A percentile compares a stretch with the other conserved stretches of the same genome.
Evolutionary conservation across 1,139 yeast genomes (phyloP).

Genomic region (Blastobotrys petasosporus): DNA sequence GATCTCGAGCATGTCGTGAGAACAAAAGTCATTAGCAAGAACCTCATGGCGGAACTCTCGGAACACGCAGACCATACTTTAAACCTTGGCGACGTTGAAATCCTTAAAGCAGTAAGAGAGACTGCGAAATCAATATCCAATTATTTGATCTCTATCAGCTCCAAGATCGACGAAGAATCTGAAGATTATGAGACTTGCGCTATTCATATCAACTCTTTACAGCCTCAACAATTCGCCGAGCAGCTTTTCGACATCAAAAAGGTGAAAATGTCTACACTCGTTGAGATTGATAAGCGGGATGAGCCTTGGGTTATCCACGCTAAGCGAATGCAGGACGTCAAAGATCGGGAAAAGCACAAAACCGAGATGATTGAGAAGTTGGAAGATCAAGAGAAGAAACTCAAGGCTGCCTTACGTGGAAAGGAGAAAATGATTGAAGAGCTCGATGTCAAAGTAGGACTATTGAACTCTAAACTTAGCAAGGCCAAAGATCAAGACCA

Average conservation of each 20-base stretch:
- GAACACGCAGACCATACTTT: constrained; percentile 1
- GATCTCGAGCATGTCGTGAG: constrained; percentile 7
- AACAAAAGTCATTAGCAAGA: constrained; percentile 10
- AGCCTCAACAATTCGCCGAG: neutral
- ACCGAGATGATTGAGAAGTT: constrained; percentile 23
- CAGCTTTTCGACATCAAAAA: constrained; percentile 3
- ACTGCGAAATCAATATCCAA: constrained; percentile 3
- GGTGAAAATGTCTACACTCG: constrained; percentile 1
- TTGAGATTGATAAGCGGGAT: neutral
- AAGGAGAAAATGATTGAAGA: constrained; percentile 41
- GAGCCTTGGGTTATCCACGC: constrained; percentile 25
- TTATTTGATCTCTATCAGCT: constrained; percentile 5
- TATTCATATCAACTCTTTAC: neutral
- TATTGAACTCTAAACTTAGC: constrained; percentile 41
- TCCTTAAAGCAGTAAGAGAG: neutral
- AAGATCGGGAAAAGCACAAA: constrained; percentile 17
- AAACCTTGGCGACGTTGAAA: neutral
- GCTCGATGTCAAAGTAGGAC: constrained; percentile 40
- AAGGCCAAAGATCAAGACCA: constrained; percentile 35
- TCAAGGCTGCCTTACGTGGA: constrained; percentile 25
- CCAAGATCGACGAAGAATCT: constrained; percentile 7
- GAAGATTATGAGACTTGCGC: constrained; percentile 1
- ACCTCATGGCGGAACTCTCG: constrained; percentile 2
- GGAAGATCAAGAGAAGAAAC: constrained; percentile 22
- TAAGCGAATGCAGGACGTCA: constrained; percentile 16